phyloP scores from a whole-genome alignment of 306 rosid species.

The Quercus gilva region DNA sequence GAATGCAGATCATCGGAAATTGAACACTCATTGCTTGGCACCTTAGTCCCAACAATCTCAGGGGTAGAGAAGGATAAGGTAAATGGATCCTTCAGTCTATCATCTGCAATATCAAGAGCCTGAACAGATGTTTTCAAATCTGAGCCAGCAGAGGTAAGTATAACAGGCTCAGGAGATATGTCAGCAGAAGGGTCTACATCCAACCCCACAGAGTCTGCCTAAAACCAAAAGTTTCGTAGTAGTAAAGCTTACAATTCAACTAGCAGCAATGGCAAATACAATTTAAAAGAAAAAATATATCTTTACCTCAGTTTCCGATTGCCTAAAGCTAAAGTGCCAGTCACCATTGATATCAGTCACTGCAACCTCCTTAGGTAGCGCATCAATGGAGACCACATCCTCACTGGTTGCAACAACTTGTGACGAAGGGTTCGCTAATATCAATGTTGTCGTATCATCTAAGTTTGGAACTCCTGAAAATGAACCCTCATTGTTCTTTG shows the following conservation, averaged over 20 bases:
- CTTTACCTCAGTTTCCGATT: constrained; percentile 34
- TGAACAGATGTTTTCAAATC: background rate
- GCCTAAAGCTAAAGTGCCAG: constrained; percentile 15
- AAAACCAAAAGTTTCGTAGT: constrained; percentile 13
- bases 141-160: background rate
- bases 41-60: too few species aligned
- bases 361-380: constrained; percentile 6
- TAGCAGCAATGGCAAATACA: background rate
- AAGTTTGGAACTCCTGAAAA: constrained; percentile 16
- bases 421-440: constrained; percentile 3
- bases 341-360: constrained; percentile 18
- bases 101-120: background rate
- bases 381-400: constrained; percentile 14
- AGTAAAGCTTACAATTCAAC: constrained; percentile 7
- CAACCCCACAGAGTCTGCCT: constrained; percentile 28
- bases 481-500: constrained; percentile 11
- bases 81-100: background rate
- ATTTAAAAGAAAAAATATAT: background rate
- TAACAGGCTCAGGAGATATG: background rate
- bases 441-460: constrained; percentile 8
- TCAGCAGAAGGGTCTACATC: constrained; percentile 12
- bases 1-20: too few species aligned
- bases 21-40: too few species aligned
- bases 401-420: constrained; percentile 14
- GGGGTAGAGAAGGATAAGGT: too few species aligned